Evolutionary conservation across 805 yeast genomes (phyloP).

Genomic region (Yamadazyma akitaensis): DNA sequence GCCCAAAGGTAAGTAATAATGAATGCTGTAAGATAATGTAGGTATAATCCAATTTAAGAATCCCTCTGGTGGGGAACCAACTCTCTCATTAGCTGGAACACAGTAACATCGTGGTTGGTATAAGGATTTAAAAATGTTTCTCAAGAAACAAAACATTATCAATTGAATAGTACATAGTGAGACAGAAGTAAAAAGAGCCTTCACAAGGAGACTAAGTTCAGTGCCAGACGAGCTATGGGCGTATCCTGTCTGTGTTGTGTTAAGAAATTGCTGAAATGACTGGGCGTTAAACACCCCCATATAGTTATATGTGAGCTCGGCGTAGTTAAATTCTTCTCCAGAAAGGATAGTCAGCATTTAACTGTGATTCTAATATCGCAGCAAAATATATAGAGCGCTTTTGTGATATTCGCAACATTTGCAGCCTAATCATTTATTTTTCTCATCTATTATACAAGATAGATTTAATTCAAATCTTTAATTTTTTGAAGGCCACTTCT

Average conservation of each 20-base stretch:
- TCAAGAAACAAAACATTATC: constrained; percentile 33
- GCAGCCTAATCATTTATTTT: constrained; percentile 1
- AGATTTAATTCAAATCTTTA: background rate
- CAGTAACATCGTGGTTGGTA: constrained; percentile 55
- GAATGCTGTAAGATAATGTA: constrained; percentile 36
- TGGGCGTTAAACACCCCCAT: constrained; percentile 28
- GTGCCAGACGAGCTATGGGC: constrained; percentile 61
- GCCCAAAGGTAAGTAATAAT: constrained; percentile 51
- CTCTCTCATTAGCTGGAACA: constrained; percentile 39
- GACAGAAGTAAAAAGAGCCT: constrained; percentile 53
- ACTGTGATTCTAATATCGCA: background rate
- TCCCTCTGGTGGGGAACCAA: constrained; percentile 37
- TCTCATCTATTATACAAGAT: background rate
- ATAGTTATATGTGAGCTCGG: constrained; percentile 25
- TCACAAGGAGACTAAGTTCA: constrained; percentile 52
- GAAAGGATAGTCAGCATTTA: constrained; percentile 19
- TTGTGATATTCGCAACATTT: constrained; percentile 4
- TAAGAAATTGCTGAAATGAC: constrained; percentile 38
- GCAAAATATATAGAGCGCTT: background rate
- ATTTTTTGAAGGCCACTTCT: constrained; percentile 52
- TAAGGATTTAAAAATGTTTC: constrained; percentile 32
- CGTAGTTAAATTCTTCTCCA: constrained; percentile 20
- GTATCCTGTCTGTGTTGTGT: constrained; percentile 53
- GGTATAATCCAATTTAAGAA: constrained; percentile 58
- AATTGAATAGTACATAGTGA: constrained; percentile 54